phyloP scores from a whole-genome alignment of 768 basidiomycete genomes.

The Russula emetica region DNA sequence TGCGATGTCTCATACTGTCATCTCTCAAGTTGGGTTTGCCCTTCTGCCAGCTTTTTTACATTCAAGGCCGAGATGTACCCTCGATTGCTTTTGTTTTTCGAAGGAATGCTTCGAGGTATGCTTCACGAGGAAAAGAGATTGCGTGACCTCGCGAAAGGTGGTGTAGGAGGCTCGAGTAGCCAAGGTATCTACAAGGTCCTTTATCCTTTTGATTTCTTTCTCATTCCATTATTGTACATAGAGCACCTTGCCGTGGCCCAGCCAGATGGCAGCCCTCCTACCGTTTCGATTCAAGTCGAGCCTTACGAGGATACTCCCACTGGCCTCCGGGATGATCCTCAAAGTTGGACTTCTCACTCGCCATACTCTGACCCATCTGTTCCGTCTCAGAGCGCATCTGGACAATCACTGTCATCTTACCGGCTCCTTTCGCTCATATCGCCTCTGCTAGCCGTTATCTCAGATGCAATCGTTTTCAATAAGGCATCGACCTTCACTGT shows the following conservation, averaged over 20 bases:
- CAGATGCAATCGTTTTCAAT: constrained; percentile 51
- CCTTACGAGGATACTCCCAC: constrained; percentile 13
- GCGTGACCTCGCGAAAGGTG: constrained; percentile 25
- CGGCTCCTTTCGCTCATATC: constrained; percentile 58
- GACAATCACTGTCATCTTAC: constrained; percentile 52
- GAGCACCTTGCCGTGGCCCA: constrained; percentile 4
- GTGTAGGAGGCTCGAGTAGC: not conserved
- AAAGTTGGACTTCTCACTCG: constrained; percentile 26
- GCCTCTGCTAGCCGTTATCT: constrained; percentile 57
- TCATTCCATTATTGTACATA: constrained; percentile 1
- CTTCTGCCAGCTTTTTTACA: constrained; percentile 71
- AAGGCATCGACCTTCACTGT: constrained; percentile 36
- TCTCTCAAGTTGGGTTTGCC: constrained; percentile 60
- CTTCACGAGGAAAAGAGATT: constrained; percentile 44
- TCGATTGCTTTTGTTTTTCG: constrained; percentile 64
- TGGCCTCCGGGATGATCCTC: constrained; percentile 26
- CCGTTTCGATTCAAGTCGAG: constrained; percentile 30
- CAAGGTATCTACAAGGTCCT: constrained; percentile 11
- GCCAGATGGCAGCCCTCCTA: not conserved
- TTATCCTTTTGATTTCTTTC: not conserved
- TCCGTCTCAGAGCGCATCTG: constrained; percentile 52
- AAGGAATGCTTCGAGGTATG: constrained; percentile 52
- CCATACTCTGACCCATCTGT: constrained; percentile 18
- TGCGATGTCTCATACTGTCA: constrained; percentile 46
- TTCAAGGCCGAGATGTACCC: constrained; percentile 60